These are phyloP conservation scores for Apiospora koreana DNA, from an alignment of 2,329 filamentous ascomycete species.

Conservation along the genomic window DNA sequence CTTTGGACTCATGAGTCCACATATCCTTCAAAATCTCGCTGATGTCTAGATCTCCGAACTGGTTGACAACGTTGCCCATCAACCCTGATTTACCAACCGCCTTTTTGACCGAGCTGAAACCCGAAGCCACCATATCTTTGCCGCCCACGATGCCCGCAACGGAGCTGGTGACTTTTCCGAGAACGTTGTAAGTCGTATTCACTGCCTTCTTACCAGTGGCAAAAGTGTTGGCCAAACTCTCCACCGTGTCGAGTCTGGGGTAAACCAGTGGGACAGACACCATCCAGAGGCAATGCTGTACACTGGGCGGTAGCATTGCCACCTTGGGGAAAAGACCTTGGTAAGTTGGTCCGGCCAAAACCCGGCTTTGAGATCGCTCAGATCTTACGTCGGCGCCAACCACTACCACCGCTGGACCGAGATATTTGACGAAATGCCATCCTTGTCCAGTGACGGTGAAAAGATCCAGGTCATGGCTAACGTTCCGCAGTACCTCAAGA, in stretches of 20 bases:
- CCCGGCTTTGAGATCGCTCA: constrained; percentile 85
- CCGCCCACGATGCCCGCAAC: constrained; percentile 95
- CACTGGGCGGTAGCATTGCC: constrained; percentile 82
- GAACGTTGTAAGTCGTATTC: constrained; percentile 92
- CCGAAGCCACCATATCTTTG: constrained; percentile 87
- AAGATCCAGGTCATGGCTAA: constrained; percentile 83
- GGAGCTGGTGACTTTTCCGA: constrained; percentile 92
- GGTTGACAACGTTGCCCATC: constrained; percentile 94
- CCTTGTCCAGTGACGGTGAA: constrained; percentile 97
- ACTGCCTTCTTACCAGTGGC: constrained; percentile 95
- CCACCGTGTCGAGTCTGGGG: constrained; percentile 86
- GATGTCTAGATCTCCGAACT: constrained; percentile 94
- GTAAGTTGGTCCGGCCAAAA: constrained; percentile 95
- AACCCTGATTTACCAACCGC: constrained; percentile 93
- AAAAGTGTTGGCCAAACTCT: constrained; percentile 87
- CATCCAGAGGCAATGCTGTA: constrained; percentile 98
- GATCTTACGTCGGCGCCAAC: constrained; percentile 91
- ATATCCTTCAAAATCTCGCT: constrained; percentile 93
- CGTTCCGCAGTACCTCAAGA: constrained; percentile 86
- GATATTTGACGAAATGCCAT: constrained; percentile 98
- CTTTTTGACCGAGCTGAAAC: constrained; percentile 94
- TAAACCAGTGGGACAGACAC: constrained; percentile 89
- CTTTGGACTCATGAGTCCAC: constrained; percentile 98
- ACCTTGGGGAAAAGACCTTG: constrained; percentile 97
- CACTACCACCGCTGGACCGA: constrained; percentile 87